These are phyloP conservation scores for Ascochyta rabiei DNA, from an alignment of 2,329 filamentous ascomycete species.

Conservation along the genomic window DNA sequence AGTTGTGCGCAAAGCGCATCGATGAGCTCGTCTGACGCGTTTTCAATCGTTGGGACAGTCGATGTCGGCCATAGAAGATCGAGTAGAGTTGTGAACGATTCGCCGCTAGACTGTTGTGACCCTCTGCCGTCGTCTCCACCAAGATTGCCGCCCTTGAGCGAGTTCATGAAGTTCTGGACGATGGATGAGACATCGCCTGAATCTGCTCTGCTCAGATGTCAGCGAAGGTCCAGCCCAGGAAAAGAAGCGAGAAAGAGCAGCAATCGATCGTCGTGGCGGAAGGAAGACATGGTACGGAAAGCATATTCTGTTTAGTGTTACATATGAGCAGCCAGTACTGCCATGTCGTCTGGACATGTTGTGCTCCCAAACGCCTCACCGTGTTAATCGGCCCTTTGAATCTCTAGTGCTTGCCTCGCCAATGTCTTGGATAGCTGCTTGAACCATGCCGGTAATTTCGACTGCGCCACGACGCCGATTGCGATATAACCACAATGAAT, in stretches of 20 bases:
- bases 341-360: slow-evolving; percentile 28
- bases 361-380: slow-evolving; percentile 44
- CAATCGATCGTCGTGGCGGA: slow-evolving; percentile 38
- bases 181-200: slow-evolving; percentile 74
- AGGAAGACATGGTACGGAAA: slow-evolving; percentile 34
- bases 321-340: slow-evolving; percentile 35
- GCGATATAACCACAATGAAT: slow-evolving; percentile 36
- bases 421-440: slow-evolving; percentile 28
- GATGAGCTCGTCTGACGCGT: slow-evolving; percentile 67
- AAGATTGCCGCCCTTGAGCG: slow-evolving; percentile 66
- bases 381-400: slow-evolving; percentile 23
- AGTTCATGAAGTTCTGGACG: slow-evolving; percentile 88
- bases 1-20: slow-evolving; percentile 79
- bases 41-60: slow-evolving; percentile 78
- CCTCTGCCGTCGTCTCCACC: slow-evolving; percentile 47
- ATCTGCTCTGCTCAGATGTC: slow-evolving; percentile 49
- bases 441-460: slow-evolving; percentile 32
- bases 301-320: slow-evolving; percentile 47
- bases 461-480: slow-evolving; percentile 46
- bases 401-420: slow-evolving; percentile 22
- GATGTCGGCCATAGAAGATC: slow-evolving; percentile 81
- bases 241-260: slow-evolving; percentile 14
- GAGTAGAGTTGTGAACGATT: slow-evolving; percentile 79
- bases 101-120: slow-evolving; percentile 51
- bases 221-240: slow-evolving; percentile 23